Percentiles rank a stretch among this genome's conserved stretches.
phyloP scores from a whole-genome alignment of 352 stramenopile genomes.

The Thraustochytrium sp. region DNA sequence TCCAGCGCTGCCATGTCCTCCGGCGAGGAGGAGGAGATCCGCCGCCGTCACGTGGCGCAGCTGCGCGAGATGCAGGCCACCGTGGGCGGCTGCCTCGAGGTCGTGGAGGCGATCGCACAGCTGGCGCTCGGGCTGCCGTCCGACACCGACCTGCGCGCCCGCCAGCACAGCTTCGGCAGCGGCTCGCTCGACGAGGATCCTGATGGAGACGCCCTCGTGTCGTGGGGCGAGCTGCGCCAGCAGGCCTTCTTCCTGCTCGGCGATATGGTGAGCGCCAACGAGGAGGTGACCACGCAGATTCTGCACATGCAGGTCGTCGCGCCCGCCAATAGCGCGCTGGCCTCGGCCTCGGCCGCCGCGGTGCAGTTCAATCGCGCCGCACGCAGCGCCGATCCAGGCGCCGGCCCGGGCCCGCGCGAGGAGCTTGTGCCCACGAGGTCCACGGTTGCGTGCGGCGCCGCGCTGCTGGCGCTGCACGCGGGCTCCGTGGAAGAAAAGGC shows the following conservation, averaged over 20 bases:
- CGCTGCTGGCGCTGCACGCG: not conserved
- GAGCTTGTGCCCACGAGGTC: not conserved
- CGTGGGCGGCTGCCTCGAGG: not conserved
- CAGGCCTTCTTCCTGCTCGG: slow-evolving; percentile 25
- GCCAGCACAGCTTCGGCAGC: not conserved
- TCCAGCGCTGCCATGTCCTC: not conserved
- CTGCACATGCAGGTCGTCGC: not conserved
- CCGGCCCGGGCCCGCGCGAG: not conserved
- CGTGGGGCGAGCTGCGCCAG: slow-evolving; percentile 4
- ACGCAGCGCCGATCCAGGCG: not conserved
- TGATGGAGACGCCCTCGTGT: not conserved
- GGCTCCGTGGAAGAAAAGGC: not conserved
- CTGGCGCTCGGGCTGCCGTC: not conserved
- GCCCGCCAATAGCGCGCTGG: slow-evolving; percentile 14
- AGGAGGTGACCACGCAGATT: not conserved
- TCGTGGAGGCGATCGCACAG: slow-evolving; percentile 1
- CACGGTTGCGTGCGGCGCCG: not conserved
- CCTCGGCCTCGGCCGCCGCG: not conserved
- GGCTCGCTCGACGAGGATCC: not conserved
- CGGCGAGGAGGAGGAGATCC: not conserved
- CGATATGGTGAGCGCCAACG: slow-evolving; percentile 24
- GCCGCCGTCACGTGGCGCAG: not conserved
- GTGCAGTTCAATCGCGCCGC: not conserved
- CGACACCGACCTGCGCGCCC: not conserved
- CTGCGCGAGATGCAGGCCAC: slow-evolving; percentile 18